Evolutionary conservation across 768 basidiomycete species (phyloP), one percentile per base, ranked within the genome.

Genomic region (Cyathus striatus): DNA sequence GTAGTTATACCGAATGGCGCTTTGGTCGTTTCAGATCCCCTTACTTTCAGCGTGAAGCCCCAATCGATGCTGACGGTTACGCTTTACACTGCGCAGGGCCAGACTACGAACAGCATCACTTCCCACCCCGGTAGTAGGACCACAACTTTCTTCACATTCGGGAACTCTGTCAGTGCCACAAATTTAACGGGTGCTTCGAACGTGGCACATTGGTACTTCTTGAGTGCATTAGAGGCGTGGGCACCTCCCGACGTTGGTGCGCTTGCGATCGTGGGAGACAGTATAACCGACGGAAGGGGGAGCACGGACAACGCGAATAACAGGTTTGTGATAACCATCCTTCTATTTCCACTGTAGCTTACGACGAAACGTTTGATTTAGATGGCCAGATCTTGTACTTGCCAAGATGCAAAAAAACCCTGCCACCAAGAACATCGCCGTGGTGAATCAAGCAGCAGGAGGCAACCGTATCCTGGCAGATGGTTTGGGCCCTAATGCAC

Each of bases 381-480:
- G 67, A 22, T 75, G 75, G 74, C 73, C 75, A 16, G 74, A 77
- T 55, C 68, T 66, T 18, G 53, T 77, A 30, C 61, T 72, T 23
- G 63, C 61, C 1, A 64, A 64, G 16, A 63, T 72, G 52, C 71
- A 72, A 46, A 47, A 56, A 6, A 61, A 62, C 35, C 33, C 57
- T 10, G 37, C 50, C 7, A 63, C 68, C 5, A 36, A 50, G 23
- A 56, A 57, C 43, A 70, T 74, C 40, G 65, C 70, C 2, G 59
- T 74, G 35, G 57, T 64, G 21, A 75, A 77, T 62, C 72, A 77
- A 59, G 74, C 71, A 10, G 74, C 73, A 4, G 73, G 74, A 16
- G 75, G 74, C 10, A 77, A 77, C 53, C 70, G 74, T 34, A 64
- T 77, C 33, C 73, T 76, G 42, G 62, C 62, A 0, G 73, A 75